Evolutionary conservation across 345 rosid genomes (phyloP).

Genomic region (Mangifera indica): DNA sequence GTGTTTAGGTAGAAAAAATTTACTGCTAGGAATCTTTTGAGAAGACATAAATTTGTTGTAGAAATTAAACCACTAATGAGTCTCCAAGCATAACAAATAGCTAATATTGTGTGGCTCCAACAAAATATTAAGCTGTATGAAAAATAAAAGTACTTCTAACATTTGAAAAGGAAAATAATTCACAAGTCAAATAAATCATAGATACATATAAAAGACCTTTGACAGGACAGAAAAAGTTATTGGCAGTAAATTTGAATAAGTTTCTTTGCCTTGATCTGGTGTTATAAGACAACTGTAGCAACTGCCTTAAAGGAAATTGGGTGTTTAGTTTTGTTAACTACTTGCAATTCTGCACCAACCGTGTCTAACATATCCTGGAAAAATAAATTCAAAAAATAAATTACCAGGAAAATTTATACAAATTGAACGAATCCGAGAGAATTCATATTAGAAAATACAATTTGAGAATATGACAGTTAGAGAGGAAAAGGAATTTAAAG

Average conservation of each 20-base stretch:
- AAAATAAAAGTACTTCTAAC: not conserved
- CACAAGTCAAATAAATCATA: not conserved
- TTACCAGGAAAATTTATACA: too few relatives aligned
- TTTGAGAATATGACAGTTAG: too few relatives aligned
- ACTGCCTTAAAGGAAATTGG: slow-evolving; percentile 56
- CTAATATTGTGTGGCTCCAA: not conserved
- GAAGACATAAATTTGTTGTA: too few relatives aligned
- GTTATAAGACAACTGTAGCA: slow-evolving; percentile 48
- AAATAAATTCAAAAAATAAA: not conserved
- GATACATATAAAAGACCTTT: slow-evolving; percentile 31
- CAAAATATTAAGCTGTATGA: not conserved
- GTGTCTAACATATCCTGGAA: slow-evolving; percentile 73
- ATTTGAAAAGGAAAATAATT: too few relatives aligned
- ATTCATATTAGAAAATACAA: too few relatives aligned
- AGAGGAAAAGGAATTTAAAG: too few relatives aligned
- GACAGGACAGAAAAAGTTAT: slow-evolving; percentile 60
- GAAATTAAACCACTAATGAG: not conserved
- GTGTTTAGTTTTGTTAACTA: slow-evolving; percentile 43
- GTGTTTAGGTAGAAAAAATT: not conserved
- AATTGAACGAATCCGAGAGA: too few relatives aligned
- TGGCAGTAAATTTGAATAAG: slow-evolving; percentile 57
- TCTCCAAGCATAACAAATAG: not conserved
- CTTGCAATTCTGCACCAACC: slow-evolving; percentile 66
- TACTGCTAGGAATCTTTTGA: slow-evolving; percentile 2
- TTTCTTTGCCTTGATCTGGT: slow-evolving; percentile 58